A percentile compares a stretch with the other conserved stretches of the same genome.
phyloP scores from a whole-genome alignment of 805 yeast species.

The Zygotorulaspora sp. region DNA sequence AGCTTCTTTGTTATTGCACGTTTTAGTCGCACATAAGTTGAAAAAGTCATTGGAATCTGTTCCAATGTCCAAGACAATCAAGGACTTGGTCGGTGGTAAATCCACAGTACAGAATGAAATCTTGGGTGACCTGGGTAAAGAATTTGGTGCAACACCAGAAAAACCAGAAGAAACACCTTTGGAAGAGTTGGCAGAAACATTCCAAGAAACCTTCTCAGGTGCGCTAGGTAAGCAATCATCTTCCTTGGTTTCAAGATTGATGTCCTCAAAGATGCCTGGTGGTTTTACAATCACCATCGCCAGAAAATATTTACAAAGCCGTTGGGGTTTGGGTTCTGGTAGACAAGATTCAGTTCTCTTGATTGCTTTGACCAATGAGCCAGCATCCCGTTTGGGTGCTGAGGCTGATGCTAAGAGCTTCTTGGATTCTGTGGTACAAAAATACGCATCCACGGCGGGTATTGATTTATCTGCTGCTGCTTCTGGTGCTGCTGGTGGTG shows the following conservation, averaged over 20 bases:
- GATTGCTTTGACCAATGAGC: conserved; percentile 82
- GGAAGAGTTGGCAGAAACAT: conserved; percentile 89
- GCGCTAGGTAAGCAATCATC: conserved; percentile 90
- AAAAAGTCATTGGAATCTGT: conserved; percentile 84
- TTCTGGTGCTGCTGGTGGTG: conserved; percentile 48
- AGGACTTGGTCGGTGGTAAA: conserved; percentile 97
- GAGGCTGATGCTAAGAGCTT: conserved; percentile 89
- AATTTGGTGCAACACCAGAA: conserved; percentile 96
- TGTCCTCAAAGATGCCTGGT: conserved; percentile 99
- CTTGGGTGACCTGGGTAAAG: conserved; percentile 97
- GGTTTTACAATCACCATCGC: conserved; percentile 92
- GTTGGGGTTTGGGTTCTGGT: conserved; percentile 91
- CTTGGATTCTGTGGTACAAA: conserved; percentile 75
- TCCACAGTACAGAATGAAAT: conserved; percentile 98
- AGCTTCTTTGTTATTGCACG: conserved; percentile 78
- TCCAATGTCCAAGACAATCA: conserved; percentile 87
- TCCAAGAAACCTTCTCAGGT: conserved; percentile 88
- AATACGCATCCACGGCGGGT: conserved; percentile 81
- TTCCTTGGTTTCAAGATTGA: conserved; percentile 82
- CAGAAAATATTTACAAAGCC: conserved; percentile 83
- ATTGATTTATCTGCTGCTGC: conserved; percentile 67
- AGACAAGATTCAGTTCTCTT: conserved; percentile 90
- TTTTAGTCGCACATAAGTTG: conserved; percentile 90
- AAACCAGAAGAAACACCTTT: conserved; percentile 98
- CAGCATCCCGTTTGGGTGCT: conserved; percentile 77